Base-by-base conservation (phyloP, 768 basidiomycete species). In the Boletus rubropictus region DNA sequence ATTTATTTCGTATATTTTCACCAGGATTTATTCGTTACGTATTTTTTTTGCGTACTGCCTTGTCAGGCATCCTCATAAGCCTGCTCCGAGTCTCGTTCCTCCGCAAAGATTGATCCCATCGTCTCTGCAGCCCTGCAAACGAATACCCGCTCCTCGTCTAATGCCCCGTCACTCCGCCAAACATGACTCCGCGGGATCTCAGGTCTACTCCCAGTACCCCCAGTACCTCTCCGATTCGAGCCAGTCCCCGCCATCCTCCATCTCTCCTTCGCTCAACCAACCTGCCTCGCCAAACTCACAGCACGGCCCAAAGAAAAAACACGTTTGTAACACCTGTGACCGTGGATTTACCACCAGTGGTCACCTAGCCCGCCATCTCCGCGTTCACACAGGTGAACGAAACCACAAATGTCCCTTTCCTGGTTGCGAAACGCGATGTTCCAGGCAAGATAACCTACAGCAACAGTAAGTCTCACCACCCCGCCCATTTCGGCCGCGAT, bases 391-490 rank as follows among this genome's bases (percentile, higher is more conserved):
- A 14, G 91, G 91, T 33, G 91, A 93, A 59, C 77, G 89, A 52
- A 92, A 93, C 68, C 89, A 93, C 71, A 87, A 82, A 50, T 95
- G 91, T 60, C 91, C 92, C 28, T 94, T 90, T 70, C 91, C 92
- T n/a, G 91, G 90, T 20, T 95, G 91, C 64, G 88, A 92, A 57
- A 93, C 90, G 2, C 77, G 87, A 15, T 94, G 92, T 55, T 90
- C 88, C 10, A 73, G 91, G 28, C 89, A 92, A 65, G 92, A 95
- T 57, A 95, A 95, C 55, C 75, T 95, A 15, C 81, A 66, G 22
- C 64, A 66, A n/a, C 64, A 66, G 64, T 66, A 14, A 49, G 64
- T 52, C 10, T 46, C 24, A 4, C 20, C 3, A 4, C 27, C 28
- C 29, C 15, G 4, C 20, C 24, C 10, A 25, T 42, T n/a, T 28